Conservation (phyloP, 371 early-diverging fungal genomes). For the Nematocida sp. region DNA sequence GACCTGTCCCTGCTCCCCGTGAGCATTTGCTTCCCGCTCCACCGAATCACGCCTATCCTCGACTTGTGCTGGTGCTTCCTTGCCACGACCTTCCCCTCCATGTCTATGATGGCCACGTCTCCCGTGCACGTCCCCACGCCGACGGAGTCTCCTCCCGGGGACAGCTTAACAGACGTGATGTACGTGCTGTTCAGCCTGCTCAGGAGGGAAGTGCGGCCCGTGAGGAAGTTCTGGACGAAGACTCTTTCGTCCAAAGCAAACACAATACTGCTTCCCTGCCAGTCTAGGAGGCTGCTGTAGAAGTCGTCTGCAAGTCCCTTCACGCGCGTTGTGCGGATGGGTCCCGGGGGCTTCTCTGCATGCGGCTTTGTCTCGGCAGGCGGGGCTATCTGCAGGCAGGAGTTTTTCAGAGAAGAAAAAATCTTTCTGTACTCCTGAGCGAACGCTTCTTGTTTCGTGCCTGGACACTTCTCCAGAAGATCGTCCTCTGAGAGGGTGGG, state of each 20-base stretch:
- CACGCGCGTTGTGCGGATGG: constrained; percentile 36
- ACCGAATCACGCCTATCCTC: constrained; percentile 62
- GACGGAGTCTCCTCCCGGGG: constrained; percentile 30
- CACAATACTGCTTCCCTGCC: constrained; percentile 60
- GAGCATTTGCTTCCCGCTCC: constrained; percentile 45
- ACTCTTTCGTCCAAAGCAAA: constrained; percentile 59
- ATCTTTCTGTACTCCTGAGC: constrained; percentile 33
- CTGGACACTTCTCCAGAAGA: constrained; percentile 13
- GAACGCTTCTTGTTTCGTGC: not conserved
- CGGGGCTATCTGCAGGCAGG: not conserved
- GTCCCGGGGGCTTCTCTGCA: constrained; percentile 4
- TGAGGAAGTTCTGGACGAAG: constrained; percentile 59
- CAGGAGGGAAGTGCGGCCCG: constrained; percentile 41
- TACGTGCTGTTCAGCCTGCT: constrained; percentile 18
- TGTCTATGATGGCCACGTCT: constrained; percentile 42
- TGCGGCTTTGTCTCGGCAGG: not conserved
- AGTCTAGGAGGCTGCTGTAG: constrained; percentile 63
- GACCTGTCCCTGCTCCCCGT: constrained; percentile 64
- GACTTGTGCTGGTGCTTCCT: constrained; percentile 52
- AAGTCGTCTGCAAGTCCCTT: constrained; percentile 64
- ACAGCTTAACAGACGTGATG: constrained; percentile 58
- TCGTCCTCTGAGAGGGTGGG: constrained; percentile 32
- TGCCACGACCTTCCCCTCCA: constrained; percentile 21
- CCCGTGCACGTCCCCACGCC: constrained; percentile 56
- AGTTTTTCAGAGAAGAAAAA: not conserved